Percentiles rank a stretch among this genome's conserved stretches.
Conservation (phyloP, 345 rosid genomes). For the Brassica rapa region DNA sequence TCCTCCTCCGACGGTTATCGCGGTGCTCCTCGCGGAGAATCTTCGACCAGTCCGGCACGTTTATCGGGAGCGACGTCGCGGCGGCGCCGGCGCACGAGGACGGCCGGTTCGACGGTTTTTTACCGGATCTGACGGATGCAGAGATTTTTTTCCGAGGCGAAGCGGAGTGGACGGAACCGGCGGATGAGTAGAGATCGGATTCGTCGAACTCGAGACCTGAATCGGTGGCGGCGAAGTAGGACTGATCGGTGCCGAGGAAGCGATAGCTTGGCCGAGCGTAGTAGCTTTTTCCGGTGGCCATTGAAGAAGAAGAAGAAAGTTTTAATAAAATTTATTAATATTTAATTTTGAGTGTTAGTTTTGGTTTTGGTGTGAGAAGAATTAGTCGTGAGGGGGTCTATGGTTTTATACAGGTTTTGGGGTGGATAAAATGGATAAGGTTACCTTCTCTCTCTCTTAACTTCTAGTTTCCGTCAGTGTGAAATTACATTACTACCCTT, state of each 20-base stretch:
- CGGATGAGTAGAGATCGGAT: slow-evolving; percentile 29
- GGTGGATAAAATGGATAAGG: slow-evolving; percentile 58
- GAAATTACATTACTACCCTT: slow-evolving; percentile 38
- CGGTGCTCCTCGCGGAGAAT: slow-evolving; percentile 30
- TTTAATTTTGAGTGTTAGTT: background rate
- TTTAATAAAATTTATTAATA: background rate
- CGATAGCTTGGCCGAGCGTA: slow-evolving; percentile 45
- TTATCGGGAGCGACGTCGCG: slow-evolving; percentile 28
- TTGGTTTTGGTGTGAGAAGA: slow-evolving; percentile 10
- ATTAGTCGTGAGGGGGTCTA: slow-evolving; percentile 24
- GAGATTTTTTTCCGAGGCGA: slow-evolving; percentile 18
- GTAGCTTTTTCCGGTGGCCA: slow-evolving; percentile 56
- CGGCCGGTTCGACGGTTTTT: background rate
- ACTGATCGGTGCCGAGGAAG: slow-evolving; percentile 37
- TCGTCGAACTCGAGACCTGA: slow-evolving; percentile 39
- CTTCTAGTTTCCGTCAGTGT: slow-evolving; percentile 32
- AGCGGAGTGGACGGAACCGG: slow-evolving; percentile 10
- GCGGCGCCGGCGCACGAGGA: background rate
- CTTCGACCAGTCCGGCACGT: slow-evolving; percentile 43
- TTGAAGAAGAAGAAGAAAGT: slow-evolving; percentile 20
- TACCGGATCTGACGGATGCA: background rate
- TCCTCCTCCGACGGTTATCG: background rate
- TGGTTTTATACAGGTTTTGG: slow-evolving; percentile 56
- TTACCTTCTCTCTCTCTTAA: slow-evolving; percentile 23
- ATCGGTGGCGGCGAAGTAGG: slow-evolving; percentile 12